Conservation (phyloP, 306 rosid genomes). For the Vigna reflexopilosa region DNA sequence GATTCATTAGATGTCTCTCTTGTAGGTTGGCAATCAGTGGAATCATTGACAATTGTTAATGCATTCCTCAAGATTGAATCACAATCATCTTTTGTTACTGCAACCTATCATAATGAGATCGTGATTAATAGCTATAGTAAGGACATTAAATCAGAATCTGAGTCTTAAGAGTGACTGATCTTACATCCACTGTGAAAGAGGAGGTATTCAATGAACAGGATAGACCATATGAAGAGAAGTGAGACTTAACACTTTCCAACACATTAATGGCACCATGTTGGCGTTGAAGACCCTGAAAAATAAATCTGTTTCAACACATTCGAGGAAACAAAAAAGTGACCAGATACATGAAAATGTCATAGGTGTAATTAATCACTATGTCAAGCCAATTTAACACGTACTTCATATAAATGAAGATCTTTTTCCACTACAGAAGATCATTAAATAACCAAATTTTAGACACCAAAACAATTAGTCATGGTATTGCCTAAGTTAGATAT, state of each 20-base stretch:
- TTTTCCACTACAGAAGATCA: background rate
- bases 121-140: slow-evolving; percentile 13
- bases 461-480: no score
- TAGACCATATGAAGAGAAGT: slow-evolving; percentile 60
- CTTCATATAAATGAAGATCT: slow-evolving; percentile 6
- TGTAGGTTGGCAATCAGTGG: slow-evolving; percentile 43
- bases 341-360: background rate
- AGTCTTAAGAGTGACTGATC: slow-evolving; percentile 39
- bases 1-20: slow-evolving; percentile 47
- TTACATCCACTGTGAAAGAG: slow-evolving; percentile 78
- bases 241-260: slow-evolving; percentile 65
- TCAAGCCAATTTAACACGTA: slow-evolving; percentile 15
- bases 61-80: slow-evolving; percentile 63
- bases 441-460: no score
- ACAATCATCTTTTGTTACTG: slow-evolving; percentile 58
- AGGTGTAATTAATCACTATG: slow-evolving; percentile 24
- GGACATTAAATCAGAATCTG: slow-evolving; percentile 21
- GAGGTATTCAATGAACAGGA: slow-evolving; percentile 70
- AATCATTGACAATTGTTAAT: slow-evolving; percentile 40
- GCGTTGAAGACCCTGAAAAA: slow-evolving; percentile 66
- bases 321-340: slow-evolving; percentile 30
- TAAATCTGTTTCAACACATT: slow-evolving; percentile 33
- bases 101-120: slow-evolving; percentile 54
- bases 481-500: no score
- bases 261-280: slow-evolving; percentile 75